These are phyloP conservation scores for Trichoderma sp. DNA, from an alignment of 2,329 filamentous ascomycete species.

Conservation along the genomic window DNA sequence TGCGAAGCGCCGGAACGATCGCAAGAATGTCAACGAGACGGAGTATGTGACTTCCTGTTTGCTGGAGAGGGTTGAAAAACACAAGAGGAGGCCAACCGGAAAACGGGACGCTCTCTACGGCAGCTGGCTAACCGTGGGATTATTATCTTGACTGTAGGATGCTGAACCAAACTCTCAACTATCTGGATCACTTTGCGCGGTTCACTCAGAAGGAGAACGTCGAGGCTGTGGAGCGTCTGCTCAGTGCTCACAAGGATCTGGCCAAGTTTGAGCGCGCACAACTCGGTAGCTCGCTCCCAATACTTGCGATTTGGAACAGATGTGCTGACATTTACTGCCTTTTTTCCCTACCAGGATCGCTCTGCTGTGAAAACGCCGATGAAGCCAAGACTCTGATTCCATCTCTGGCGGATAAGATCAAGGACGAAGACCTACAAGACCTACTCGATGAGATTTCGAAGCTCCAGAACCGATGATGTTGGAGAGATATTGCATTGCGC, in stretches of 20 bases:
- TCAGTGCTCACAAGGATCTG: constrained; percentile 76
- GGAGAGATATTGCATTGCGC: background rate
- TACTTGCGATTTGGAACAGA: background rate
- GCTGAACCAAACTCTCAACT: constrained; percentile 84
- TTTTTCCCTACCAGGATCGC: constrained; percentile 64
- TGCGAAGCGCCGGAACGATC: constrained; percentile 74
- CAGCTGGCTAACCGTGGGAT: background rate
- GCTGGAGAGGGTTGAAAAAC: background rate
- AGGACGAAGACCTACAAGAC: constrained; percentile 83
- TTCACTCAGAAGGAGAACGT: constrained; percentile 96
- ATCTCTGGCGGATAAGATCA: constrained; percentile 83
- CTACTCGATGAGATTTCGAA: constrained; percentile 90
- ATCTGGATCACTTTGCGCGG: constrained; percentile 90
- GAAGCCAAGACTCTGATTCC: constrained; percentile 97
- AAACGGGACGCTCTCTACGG: background rate
- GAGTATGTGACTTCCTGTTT: constrained; percentile 58
- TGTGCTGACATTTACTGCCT: background rate
- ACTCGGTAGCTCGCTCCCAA: constrained; percentile 61
- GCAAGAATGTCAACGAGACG: constrained; percentile 81
- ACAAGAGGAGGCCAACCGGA: background rate
- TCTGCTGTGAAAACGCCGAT: constrained; percentile 90
- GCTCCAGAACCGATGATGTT: constrained; percentile 52
- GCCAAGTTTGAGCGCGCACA: constrained; percentile 93
- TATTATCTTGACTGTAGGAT: constrained; percentile 52
- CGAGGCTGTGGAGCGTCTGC: constrained; percentile 86